These are phyloP conservation scores for Chimonanthus salicifolius DNA, from an alignment of 164 flowering plant species.

Conservation along the genomic window DNA sequence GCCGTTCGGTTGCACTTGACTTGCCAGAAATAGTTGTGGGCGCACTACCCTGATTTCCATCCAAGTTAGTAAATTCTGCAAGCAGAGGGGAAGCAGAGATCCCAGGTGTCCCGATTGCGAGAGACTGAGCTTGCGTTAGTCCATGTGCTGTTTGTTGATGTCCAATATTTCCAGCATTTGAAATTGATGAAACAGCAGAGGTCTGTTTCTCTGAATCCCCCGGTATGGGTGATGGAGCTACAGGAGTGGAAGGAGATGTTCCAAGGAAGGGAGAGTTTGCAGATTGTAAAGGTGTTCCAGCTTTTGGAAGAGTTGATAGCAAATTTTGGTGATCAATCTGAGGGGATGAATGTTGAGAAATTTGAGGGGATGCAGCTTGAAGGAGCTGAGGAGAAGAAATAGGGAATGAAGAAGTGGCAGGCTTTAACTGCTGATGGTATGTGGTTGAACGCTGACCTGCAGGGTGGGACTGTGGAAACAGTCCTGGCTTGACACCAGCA, in stretches of 20 bases:
- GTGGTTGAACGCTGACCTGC: constrained; percentile 45
- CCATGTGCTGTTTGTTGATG: constrained; percentile 41
- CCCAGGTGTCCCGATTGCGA: constrained; percentile 89
- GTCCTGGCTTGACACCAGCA: constrained; percentile 39
- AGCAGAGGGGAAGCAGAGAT: constrained; percentile 89
- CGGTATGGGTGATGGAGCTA: constrained; percentile 81
- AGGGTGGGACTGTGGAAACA: constrained; percentile 51
- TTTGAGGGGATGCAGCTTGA: constrained; percentile 68
- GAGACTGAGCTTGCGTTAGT: constrained; percentile 39
- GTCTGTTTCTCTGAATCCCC: constrained; percentile 66
- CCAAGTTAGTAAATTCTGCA: constrained; percentile 59
- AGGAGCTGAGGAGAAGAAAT: constrained; percentile 63
- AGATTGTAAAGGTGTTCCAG: constrained; percentile 70
- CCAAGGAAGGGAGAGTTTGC: constrained; percentile 70
- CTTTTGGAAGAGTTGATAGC: constrained; percentile 41
- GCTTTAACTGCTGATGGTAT: constrained; percentile 54
- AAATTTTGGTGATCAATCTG: constrained; percentile 78
- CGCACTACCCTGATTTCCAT: constrained; percentile 50
- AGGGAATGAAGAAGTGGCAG: constrained; percentile 45
- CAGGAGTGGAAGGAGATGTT: constrained; percentile 81
- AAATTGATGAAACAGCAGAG: constrained; percentile 43
- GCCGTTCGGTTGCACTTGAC: constrained; percentile 56
- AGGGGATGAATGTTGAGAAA: constrained; percentile 71
- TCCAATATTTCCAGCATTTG: constrained; percentile 57
- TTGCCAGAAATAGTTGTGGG: constrained; percentile 41